A percentile compares a stretch with the other conserved stretches of the same genome.
phyloP scores from a whole-genome alignment of 805 yeast genomes.

The Saccharomyces cerevisiae region DNA sequence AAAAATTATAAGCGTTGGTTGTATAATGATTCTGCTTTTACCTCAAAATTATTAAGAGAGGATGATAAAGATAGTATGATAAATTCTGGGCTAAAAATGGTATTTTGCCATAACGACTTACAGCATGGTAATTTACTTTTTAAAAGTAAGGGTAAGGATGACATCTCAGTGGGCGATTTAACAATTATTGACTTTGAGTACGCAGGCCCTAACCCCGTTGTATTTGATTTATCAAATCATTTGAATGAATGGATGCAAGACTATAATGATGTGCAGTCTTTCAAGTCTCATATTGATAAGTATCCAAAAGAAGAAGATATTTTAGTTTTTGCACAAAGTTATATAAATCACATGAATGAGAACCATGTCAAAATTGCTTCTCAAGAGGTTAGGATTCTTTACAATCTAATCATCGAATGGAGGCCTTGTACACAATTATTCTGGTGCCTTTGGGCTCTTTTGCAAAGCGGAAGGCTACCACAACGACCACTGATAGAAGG shows the following conservation, averaged over 20 bases:
- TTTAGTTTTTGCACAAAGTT: constrained; percentile 56
- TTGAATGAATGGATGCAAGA: constrained; percentile 94
- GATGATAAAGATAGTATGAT: constrained; percentile 2
- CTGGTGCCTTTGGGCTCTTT: constrained; percentile 89
- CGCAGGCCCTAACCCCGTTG: constrained; percentile 76
- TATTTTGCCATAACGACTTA: constrained; percentile 88
- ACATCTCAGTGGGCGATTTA: constrained; percentile 37
- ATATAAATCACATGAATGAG: constrained; percentile 43
- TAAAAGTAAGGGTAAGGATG: constrained; percentile 35
- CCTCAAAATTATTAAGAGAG: constrained; percentile 29
- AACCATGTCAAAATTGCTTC: constrained; percentile 27
- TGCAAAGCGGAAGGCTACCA: constrained; percentile 47
- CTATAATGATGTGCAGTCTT: constrained; percentile 49
- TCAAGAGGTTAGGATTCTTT: constrained; percentile 39
- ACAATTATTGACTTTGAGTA: constrained; percentile 93
- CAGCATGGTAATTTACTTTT: constrained; percentile 86
- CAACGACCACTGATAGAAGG: constrained; percentile 6
- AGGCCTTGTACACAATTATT: constrained; percentile 63
- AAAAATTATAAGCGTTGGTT: constrained; percentile 54
- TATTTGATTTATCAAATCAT: constrained; percentile 82
- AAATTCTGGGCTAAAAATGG: constrained; percentile 34
- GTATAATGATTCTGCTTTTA: constrained; percentile 23
- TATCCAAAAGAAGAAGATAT: constrained; percentile 67
- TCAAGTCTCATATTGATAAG: constrained; percentile 36
- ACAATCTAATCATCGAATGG: constrained; percentile 63